Conservation (phyloP, 257 asterid genomes). For the Handroanthus guayacan region DNA sequence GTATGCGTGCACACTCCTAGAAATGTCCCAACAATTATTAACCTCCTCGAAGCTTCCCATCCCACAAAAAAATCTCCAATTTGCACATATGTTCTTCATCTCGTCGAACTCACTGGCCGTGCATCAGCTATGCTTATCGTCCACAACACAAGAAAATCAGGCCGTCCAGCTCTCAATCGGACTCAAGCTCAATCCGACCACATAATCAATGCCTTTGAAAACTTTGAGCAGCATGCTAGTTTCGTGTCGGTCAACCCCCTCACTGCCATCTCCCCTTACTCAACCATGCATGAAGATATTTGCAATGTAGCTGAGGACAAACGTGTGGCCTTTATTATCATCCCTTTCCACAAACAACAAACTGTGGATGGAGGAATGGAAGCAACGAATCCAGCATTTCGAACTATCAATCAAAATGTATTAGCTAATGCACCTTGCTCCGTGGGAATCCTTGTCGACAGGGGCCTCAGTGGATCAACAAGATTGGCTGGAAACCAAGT, state of each 20-base stretch:
- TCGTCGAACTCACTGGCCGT: slow-evolving; percentile 92
- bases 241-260: slow-evolving; percentile 73
- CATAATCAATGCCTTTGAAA: slow-evolving; percentile 87
- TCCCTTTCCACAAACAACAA: slow-evolving; percentile 95
- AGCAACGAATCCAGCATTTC: slow-evolving; percentile 70
- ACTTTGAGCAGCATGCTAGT: slow-evolving; percentile 70
- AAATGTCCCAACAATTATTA: slow-evolving; percentile 86
- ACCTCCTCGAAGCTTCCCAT: slow-evolving; percentile 83
- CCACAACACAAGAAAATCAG: slow-evolving; percentile 67
- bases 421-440: slow-evolving; percentile 87
- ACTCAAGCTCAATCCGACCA: slow-evolving; percentile 93
- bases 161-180: slow-evolving; percentile 71
- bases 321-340: slow-evolving; percentile 64
- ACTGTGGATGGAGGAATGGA: slow-evolving; percentile 98
- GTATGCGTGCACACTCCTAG: slow-evolving; percentile 83
- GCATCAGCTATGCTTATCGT: slow-evolving; percentile 95
- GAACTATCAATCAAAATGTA: slow-evolving; percentile 78
- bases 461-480: slow-evolving; percentile 83
- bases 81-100: slow-evolving; percentile 74
- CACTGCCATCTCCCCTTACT: slow-evolving; percentile 92
- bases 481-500: slow-evolving; percentile 59
- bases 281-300: slow-evolving; percentile 93
- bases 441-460: slow-evolving; percentile 81
- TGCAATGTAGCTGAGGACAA: slow-evolving; percentile 87
- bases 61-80: slow-evolving; percentile 83